Percentiles rank a stretch among this genome's conserved stretches.
Evolutionary conservation across 306 rosid species (phyloP).

Genomic region (Ammopiptanthus mongolicus): DNA sequence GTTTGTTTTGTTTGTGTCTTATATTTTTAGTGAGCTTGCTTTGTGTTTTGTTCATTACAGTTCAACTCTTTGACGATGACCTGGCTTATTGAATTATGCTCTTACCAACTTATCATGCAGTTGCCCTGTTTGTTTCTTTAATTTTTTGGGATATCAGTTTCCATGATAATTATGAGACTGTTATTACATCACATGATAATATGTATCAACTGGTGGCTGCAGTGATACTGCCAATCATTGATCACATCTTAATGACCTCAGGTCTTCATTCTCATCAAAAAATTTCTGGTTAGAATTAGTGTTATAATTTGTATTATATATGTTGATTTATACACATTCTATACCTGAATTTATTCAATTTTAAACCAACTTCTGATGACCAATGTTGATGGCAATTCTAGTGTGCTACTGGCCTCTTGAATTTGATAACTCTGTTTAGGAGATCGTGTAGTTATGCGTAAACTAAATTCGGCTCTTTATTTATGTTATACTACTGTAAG

Average conservation of each 20-base stretch:
- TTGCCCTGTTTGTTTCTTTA: not conserved
- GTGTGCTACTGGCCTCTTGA: not conserved
- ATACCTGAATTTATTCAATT: not conserved
- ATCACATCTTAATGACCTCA: not conserved
- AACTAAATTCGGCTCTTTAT: not conserved
- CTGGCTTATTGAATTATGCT: too few relatives aligned
- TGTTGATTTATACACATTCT: not conserved
- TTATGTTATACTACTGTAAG: not conserved
- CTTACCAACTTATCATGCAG: not conserved
- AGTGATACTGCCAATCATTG: too few relatives aligned
- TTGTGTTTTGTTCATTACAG: not conserved
- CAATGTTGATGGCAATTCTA: not conserved
- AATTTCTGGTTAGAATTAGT: too few relatives aligned
- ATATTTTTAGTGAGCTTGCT: not conserved
- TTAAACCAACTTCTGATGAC: not conserved
- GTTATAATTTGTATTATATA: not conserved
- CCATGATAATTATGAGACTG: not conserved
- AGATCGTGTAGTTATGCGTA: not conserved
- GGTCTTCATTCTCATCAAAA: not conserved
- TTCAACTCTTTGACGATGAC: constrained; percentile 1
- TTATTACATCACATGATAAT: too few relatives aligned
- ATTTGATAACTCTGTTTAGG: not conserved
- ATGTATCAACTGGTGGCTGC: too few relatives aligned
- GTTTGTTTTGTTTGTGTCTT: not conserved
- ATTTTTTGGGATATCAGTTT: not conserved